Evolutionary conservation across 2,329 filamentous ascomycete species (phyloP).

Genomic region (Chrysoporthe cubensis): DNA sequence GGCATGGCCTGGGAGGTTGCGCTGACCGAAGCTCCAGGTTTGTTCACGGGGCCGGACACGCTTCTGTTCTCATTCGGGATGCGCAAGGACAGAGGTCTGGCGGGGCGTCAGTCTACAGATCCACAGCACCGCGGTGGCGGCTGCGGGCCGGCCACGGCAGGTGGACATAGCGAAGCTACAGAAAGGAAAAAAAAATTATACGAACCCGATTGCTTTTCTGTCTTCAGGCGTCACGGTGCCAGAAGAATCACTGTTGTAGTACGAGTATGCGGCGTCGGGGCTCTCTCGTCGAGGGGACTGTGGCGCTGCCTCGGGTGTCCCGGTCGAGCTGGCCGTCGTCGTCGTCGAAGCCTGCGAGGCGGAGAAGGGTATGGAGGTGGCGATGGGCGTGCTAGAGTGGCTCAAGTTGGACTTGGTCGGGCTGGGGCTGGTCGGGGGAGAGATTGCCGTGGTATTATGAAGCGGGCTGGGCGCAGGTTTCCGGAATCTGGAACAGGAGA

Average conservation of each 20-base stretch:
- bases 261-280: constrained; percentile 37
- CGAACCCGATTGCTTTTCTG: constrained; percentile 39
- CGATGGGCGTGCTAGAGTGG: constrained; percentile 31
- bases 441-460: constrained; percentile 47
- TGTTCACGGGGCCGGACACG: constrained; percentile 48
- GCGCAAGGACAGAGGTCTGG: constrained; percentile 36
- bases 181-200: background rate
- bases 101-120: constrained; percentile 8
- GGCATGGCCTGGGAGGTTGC: constrained; percentile 50
- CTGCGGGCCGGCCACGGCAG: background rate
- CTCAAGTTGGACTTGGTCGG: constrained; percentile 43
- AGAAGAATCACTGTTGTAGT: constrained; percentile 45
- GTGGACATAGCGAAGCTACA: constrained; percentile 20
- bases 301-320: constrained; percentile 30
- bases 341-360: constrained; percentile 12
- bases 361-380: constrained; percentile 35
- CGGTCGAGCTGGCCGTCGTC: background rate
- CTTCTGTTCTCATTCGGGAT: constrained; percentile 56
- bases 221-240: constrained; percentile 38
- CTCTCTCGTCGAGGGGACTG: constrained; percentile 29
- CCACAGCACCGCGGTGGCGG: constrained; percentile 6
- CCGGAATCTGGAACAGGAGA: constrained; percentile 48
- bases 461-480: constrained; percentile 55
- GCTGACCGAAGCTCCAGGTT: constrained; percentile 47
- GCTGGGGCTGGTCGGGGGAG: constrained; percentile 48